Evolutionary conservation across 148 eudicot species (phyloP).

Genomic region (Camellia japonica): DNA sequence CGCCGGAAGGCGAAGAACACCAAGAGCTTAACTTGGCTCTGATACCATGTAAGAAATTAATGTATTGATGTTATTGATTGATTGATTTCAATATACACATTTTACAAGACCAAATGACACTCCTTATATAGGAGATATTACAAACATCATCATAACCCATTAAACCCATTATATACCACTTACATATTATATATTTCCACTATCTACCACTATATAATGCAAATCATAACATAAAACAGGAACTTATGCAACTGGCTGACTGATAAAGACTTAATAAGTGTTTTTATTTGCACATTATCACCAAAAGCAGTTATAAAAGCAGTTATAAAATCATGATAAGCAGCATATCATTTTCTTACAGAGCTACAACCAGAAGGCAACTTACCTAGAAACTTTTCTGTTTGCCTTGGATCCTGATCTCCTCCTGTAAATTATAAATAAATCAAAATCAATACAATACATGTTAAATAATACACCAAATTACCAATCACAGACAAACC

Average conservation of each 20-base stretch:
- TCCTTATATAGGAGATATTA: too few relatives aligned
- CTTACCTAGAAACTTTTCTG: slow-evolving; percentile 17
- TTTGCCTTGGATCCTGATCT: neutral
- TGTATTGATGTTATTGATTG: too few relatives aligned
- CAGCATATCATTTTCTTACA: neutral
- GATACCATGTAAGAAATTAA: too few relatives aligned
- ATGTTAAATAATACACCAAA: neutral
- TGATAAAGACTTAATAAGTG: neutral
- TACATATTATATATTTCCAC: too few relatives aligned
- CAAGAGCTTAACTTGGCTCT: too few relatives aligned
- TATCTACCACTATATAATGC: too few relatives aligned
- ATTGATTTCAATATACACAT: too few relatives aligned
- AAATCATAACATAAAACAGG: neutral
- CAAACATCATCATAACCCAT: too few relatives aligned
- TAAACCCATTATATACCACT: too few relatives aligned
- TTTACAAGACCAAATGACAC: too few relatives aligned
- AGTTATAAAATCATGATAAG: neutral
- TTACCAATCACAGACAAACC: neutral
- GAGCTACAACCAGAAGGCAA: neutral
- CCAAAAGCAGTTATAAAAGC: neutral
- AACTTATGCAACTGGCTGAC: neutral
- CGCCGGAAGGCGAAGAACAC: too few relatives aligned
- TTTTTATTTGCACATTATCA: neutral
- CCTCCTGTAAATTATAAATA: slow-evolving; percentile 15
- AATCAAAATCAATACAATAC: neutral